Conservation (phyloP, 2,329 filamentous ascomycete genomes). For the Colletotrichum viniferum region DNA sequence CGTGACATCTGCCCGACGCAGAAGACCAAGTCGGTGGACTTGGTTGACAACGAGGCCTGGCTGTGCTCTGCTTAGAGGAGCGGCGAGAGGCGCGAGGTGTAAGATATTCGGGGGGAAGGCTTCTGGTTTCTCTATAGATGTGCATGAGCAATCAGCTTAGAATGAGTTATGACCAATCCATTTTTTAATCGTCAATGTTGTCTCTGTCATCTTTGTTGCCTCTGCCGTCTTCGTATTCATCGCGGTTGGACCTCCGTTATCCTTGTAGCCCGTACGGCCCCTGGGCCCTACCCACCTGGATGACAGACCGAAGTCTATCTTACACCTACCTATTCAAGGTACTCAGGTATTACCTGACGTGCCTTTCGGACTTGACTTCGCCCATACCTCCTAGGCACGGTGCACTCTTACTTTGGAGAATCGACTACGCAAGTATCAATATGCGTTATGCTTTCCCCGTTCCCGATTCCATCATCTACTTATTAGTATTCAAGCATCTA, state of each 20-base stretch:
- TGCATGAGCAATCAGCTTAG: neutral
- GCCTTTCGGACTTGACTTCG: neutral
- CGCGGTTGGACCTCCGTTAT: no score
- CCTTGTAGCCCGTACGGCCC: no score
- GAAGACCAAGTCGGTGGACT: neutral
- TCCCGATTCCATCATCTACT: no score
- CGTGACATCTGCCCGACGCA: neutral
- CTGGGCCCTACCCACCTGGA: no score
- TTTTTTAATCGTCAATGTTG: no score
- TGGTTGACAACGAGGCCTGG: neutral
- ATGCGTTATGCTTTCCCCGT: accelerated
- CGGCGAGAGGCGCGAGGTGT: accelerated
- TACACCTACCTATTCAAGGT: no score
- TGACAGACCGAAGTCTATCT: no score
- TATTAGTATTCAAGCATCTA: accelerated
- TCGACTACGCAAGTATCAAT: accelerated
- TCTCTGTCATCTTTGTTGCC: no score
- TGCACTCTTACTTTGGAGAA: neutral
- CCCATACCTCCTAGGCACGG: neutral
- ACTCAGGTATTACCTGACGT: no score
- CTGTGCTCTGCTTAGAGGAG: neutral
- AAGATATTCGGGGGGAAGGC: neutral
- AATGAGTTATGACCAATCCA: neutral
- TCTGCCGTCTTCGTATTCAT: no score
- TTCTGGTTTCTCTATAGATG: neutral